Evolutionary conservation across 805 yeast genomes (phyloP), one percentile per base, ranked within the genome.

Genomic region (Komagataella kurtzmanii): DNA sequence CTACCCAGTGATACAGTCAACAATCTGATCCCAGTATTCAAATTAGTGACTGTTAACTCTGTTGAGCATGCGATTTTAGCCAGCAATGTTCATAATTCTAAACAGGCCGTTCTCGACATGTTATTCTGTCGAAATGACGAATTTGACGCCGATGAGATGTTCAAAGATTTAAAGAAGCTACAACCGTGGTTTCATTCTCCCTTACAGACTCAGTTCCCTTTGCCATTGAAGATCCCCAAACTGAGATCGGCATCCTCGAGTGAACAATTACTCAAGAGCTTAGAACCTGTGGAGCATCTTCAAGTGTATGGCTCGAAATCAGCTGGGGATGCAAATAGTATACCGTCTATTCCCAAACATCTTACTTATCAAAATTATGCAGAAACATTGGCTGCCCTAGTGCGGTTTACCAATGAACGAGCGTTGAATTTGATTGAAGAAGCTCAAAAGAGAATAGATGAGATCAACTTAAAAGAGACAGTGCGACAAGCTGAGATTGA

Each of bases 1-100:
- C 7, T 23, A 10, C 44, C 51, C 5, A 45, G 47, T 18, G 46
- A 43, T 7, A 45, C 48, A 40, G 19, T 5, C 4, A 54, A 56
- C 19, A 43, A 58, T 10, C 48, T 51, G 21, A 62, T 73, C 1
- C 82, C 82, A 1, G 60, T 77, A 21, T 57, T 78, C 6, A 76
- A 74, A 57, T 65, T 78, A 7, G 54, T 78, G 14, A 70, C 73
- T 6, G 48, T 64, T 3, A 72, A 74, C 55, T 72, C 79, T 0
- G 68, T 75, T 17, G 76, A 74, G 47, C 79, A 77, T 61, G 68
- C 65, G 47, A 50, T 59, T 8, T 46, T 65, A 40, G 55, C 53
- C 6, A 53, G 56, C 46, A 18, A 12, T 19, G 51, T 51, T 7
- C 49, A 55, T n/a, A 52, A 58, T n/a, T 50, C 55, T 12, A 18